These are phyloP conservation scores for Globisporangium viniferum DNA, from an alignment of 352 stramenopile species.

Conservation along the genomic window DNA sequence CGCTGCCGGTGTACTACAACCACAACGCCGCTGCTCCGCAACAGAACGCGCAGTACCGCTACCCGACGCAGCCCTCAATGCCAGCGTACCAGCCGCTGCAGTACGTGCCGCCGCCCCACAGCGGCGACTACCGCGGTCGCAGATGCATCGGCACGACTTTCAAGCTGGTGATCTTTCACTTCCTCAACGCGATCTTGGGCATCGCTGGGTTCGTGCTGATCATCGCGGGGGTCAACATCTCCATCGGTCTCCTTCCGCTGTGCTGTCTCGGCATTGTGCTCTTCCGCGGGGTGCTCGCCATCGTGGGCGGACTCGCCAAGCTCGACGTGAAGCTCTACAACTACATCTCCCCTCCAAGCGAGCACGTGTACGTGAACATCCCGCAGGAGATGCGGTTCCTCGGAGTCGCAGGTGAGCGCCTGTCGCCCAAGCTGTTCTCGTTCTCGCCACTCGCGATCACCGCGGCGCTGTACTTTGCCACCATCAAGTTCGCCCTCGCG, in stretches of 20 bases:
- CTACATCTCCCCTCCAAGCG: slow-evolving; percentile 38
- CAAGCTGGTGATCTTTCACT: slow-evolving; percentile 55
- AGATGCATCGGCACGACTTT: slow-evolving; percentile 40
- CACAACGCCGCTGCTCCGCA: neutral
- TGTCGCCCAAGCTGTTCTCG: slow-evolving; percentile 45
- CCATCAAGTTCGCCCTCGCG: slow-evolving; percentile 61
- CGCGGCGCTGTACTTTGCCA: slow-evolving; percentile 57
- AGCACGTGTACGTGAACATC: slow-evolving; percentile 48
- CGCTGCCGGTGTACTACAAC: slow-evolving; percentile 10
- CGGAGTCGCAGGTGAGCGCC: slow-evolving; percentile 31
- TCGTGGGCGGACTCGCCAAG: slow-evolving; percentile 46
- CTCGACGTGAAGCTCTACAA: slow-evolving; percentile 69
- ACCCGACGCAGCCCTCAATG: slow-evolving; percentile 18
- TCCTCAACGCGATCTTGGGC: slow-evolving; percentile 57
- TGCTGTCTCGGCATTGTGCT: slow-evolving; percentile 67
- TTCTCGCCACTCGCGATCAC: slow-evolving; percentile 63
- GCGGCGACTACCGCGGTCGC: slow-evolving; percentile 21
- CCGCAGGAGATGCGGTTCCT: slow-evolving; percentile 33
- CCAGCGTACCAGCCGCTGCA: slow-evolving; percentile 13
- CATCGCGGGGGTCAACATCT: slow-evolving; percentile 32
- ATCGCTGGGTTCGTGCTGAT: slow-evolving; percentile 46
- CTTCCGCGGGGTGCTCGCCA: slow-evolving; percentile 43
- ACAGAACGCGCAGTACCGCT: slow-evolving; percentile 9
- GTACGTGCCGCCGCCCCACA: slow-evolving; percentile 23
- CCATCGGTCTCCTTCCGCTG: slow-evolving; percentile 46